Base-by-base conservation (phyloP, 2,329 filamentous ascomycete species). In the Teratosphaeria epicoccoides region DNA sequence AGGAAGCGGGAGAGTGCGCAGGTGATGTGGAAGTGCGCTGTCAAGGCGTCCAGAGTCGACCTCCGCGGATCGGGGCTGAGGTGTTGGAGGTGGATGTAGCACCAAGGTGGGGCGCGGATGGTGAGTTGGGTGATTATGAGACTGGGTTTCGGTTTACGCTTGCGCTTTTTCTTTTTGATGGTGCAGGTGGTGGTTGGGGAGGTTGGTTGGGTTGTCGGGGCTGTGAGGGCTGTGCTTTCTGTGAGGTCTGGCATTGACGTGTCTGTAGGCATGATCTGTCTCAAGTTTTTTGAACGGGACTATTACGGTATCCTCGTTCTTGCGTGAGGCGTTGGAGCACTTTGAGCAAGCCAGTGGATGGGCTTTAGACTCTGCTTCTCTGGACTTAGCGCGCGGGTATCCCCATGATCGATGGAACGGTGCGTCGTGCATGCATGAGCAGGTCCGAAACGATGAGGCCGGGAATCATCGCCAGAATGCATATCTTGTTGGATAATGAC, bases 1-100 rank as follows among this genome's bases (percentile, higher is more conserved):
- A 91, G 77, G 60, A 87, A 89, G 55, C 85, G 79, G 1, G 73
- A 73, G 6, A 91, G 71, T 0, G 85, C 82, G 1, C 76, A 67
- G 1, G 77, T 79, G 58, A 85, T 78, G 62, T 85, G 82, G 0
- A 80, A 73, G 28, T 79, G 80, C 17, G 78, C 73, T 33, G 82
- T 82, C 2, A 88, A 70, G 2, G 75, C 71, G 66, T 89, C 85
- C 5, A 87, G 54, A 11, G 24, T n/a, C n/a, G n/a, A n/a, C n/a
- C n/a, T n/a, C n/a, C n/a, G n/a, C n/a, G n/a, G n/a, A n/a, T n/a
- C 12, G 4, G 52, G 24, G 17, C 52, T 48, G 24, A 67, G 51
- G 52, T 73, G 68, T 47, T 58, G 52, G 1, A 74, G 67, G 58
- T 70, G 69, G 47, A 75, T 61, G 60, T 74, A 73, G n/a, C 65